A percentile compares a stretch with the other conserved stretches of the same genome.
These are phyloP conservation scores for Aspergillus sp. DNA, from an alignment of 2,329 filamentous ascomycete genomes.

Conservation along the genomic window DNA sequence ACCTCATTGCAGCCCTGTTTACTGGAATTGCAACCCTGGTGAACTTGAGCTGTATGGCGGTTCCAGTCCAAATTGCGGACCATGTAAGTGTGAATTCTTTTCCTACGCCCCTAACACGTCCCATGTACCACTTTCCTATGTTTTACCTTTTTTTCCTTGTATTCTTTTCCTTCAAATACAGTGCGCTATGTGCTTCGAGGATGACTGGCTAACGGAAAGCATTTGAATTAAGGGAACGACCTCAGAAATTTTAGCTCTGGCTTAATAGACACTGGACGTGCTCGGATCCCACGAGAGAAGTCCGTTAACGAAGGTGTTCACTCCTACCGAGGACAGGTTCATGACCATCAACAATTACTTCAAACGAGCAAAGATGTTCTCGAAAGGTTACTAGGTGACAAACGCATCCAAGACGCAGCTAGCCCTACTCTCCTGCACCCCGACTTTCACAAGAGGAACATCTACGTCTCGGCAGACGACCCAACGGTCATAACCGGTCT, in stretches of 20 bases:
- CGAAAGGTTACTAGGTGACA: conserved; percentile 20
- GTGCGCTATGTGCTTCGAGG: neutral
- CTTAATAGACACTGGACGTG: conserved; percentile 23
- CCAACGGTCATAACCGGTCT: conserved; percentile 30
- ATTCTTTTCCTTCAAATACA: neutral
- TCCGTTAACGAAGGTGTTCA: neutral
- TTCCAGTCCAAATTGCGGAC: conserved; percentile 20
- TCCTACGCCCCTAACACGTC: neutral
- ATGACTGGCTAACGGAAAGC: conserved; percentile 8
- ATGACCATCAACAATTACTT: conserved; percentile 14
- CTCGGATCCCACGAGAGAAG: conserved; percentile 18
- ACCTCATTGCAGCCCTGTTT: conserved; percentile 24
- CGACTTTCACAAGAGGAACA: conserved; percentile 35
- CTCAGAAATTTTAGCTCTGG: conserved; percentile 18
- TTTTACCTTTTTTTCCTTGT: neutral
- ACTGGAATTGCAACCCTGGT: conserved; percentile 16
- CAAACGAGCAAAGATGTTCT: conserved; percentile 21
- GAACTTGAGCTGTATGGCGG: conserved; percentile 17
- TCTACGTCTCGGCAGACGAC: conserved; percentile 31
- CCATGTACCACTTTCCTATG: neutral
- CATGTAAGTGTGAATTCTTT: conserved; percentile 21
- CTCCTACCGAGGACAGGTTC: conserved; percentile 18
- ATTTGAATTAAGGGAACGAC: conserved; percentile 14
- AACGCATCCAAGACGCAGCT: conserved; percentile 21
- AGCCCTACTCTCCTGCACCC: conserved; percentile 26